phyloP scores from a whole-genome alignment of 768 basidiomycete species.

The Clitopilus hobsonii region DNA sequence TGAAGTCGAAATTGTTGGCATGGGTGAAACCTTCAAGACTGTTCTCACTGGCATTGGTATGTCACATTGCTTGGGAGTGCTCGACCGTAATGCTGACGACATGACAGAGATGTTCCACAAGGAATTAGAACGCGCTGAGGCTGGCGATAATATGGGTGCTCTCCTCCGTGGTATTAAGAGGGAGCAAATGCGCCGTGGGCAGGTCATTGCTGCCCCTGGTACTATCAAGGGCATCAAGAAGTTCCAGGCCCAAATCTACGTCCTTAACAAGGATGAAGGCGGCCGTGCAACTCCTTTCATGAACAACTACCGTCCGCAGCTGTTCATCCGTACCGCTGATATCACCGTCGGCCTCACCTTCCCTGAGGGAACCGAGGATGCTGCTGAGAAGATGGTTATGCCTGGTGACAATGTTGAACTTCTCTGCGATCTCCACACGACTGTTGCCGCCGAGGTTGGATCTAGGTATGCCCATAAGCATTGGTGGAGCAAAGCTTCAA shows the following conservation, averaged over 20 bases:
- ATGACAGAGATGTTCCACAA: slow-evolving; percentile 97
- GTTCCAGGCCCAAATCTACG: slow-evolving; percentile 92
- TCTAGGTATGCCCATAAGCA: slow-evolving; percentile 46
- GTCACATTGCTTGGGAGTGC: slow-evolving; percentile 14
- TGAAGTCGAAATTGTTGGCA: slow-evolving; percentile 91
- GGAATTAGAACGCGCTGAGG: slow-evolving; percentile 97
- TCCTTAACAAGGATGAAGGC: slow-evolving; percentile 87
- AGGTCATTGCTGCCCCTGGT: slow-evolving; percentile 85
- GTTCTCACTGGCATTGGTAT: slow-evolving; percentile 90
- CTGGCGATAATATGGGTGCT: slow-evolving; percentile 99
- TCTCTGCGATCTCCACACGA: slow-evolving; percentile 74
- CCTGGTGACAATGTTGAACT: slow-evolving; percentile 98
- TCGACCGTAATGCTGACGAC: neutral
- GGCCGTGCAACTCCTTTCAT: slow-evolving; percentile 91
- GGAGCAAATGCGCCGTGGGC: slow-evolving; percentile 91
- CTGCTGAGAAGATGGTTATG: slow-evolving; percentile 94
- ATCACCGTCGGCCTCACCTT: slow-evolving; percentile 82
- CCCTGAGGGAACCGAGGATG: slow-evolving; percentile 78
- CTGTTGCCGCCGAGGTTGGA: slow-evolving; percentile 87
- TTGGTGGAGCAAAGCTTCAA: neutral
- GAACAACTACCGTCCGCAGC: slow-evolving; percentile 90
- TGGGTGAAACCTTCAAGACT: slow-evolving; percentile 80
- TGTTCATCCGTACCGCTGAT: slow-evolving; percentile 95
- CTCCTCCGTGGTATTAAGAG: slow-evolving; percentile 96
- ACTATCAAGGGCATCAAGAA: slow-evolving; percentile 93